These are phyloP conservation scores for Diplotaxis tenuifolia DNA, from an alignment of 345 rosid genomes.

Conservation along the genomic window DNA sequence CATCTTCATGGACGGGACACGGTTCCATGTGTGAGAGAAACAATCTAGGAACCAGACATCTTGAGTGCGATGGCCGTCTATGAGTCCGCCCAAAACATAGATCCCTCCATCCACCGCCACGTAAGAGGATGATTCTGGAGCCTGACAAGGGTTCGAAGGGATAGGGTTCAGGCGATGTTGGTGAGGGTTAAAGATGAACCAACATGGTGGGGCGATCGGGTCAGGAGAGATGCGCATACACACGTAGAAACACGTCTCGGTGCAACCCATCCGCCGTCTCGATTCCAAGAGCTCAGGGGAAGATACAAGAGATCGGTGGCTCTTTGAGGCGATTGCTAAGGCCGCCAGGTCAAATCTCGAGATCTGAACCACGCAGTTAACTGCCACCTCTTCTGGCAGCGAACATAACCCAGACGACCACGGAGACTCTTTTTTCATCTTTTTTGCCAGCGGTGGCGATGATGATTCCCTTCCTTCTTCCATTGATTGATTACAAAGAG, in stretches of 20 bases:
- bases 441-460: not conserved
- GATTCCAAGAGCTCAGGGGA: conserved; percentile 36
- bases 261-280: not conserved
- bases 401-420: not conserved
- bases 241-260: not conserved
- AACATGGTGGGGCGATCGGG: not conserved
- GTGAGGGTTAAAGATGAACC: not conserved
- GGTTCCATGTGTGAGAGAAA: not conserved
- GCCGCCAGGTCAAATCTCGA: conserved; percentile 51
- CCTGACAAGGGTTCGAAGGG: not conserved
- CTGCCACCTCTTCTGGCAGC: conserved; percentile 59
- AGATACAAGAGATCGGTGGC: conserved; percentile 32
- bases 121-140: not conserved
- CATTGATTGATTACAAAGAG: not conserved
- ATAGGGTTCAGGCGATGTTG: not conserved
- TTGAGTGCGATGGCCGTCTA: not conserved
- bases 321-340: conserved; percentile 58
- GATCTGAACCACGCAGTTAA: conserved; percentile 54
- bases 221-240: not conserved
- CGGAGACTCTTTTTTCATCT: not conserved
- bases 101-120: not conserved
- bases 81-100: not conserved
- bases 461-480: not conserved
- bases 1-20: not conserved
- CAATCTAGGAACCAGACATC: not conserved